Evolutionary conservation across 2,329 filamentous ascomycete genomes (phyloP), one percentile per base, ranked within the genome.

Genomic region (Dendrostoma leiphaemia): DNA sequence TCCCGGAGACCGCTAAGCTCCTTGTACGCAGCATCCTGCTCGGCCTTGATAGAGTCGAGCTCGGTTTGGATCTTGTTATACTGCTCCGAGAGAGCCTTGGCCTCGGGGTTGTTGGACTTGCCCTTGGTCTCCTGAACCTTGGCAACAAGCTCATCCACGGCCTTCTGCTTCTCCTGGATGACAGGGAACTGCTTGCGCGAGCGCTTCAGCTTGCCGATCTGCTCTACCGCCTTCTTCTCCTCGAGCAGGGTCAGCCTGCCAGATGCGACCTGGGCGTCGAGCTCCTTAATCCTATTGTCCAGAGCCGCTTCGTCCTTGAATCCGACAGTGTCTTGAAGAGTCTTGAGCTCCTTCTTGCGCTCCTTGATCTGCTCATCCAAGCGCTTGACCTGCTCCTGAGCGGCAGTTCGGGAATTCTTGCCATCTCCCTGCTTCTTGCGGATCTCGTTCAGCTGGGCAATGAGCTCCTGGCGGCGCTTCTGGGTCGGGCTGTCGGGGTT

Each of bases 181-280:
- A 85, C 83, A 55, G 86, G 84, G 70, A 99, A 97, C 73, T 85
- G 88, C 84, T 97, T 97, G 76, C 90, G 90, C 67, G 89, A 83
- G 79, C 95, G 96, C 72, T 89, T 87, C 62, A 97, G 77, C 69
- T 77, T 87, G 46, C 88, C 89, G 64, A 96, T 87, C 65, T 97
- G 91, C 48, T 82, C 76, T 19, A 97, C 80, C 8, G 90, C 86
- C 82, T 97, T 97, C 81, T 91, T 95, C 83, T 97, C 94, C 65
- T 99, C 94, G 10, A 97, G 94, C 48, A 99, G 79, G 76, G 92
- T 96, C 88, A 99, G 92, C 70, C 83, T 88, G 61, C 93, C 93
- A 32, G 85, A 83, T 71, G 96, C 90, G 64, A 97, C 91, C 70
- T 93, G 83, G 73, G 87, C 87, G 62, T 96, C 90, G 51, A 97